Percentiles rank a stretch among this genome's conserved stretches.
These are phyloP conservation scores for Nicotiana paniculata DNA, from an alignment of 257 asterid species.

Conservation along the genomic window DNA sequence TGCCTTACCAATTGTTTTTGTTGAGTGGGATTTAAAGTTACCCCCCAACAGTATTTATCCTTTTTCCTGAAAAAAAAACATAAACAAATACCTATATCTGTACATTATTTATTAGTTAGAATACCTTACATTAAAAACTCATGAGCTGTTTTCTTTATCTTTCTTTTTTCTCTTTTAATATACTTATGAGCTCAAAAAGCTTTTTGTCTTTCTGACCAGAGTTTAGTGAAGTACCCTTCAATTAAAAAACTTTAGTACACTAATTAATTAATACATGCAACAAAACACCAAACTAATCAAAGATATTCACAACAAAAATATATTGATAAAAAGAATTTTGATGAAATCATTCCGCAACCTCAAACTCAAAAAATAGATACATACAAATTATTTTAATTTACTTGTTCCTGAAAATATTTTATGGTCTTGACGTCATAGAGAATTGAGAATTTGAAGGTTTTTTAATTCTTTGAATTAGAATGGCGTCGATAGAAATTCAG, in stretches of 20 bases:
- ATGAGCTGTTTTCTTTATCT: not conserved
- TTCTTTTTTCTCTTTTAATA: not conserved
- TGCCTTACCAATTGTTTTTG: slow-evolving; percentile 6
- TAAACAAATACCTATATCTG: not conserved
- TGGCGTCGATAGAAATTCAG: too few relatives aligned
- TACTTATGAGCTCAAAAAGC: not conserved
- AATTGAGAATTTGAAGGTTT: too few relatives aligned
- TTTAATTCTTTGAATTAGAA: too few relatives aligned
- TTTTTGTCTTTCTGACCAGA: not conserved
- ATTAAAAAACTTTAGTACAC: not conserved
- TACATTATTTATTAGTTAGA: not conserved
- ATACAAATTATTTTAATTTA: too few relatives aligned
- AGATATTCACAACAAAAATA: too few relatives aligned
- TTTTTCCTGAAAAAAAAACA: not conserved
- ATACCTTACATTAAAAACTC: not conserved
- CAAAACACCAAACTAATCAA: too few relatives aligned
- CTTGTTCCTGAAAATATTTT: too few relatives aligned
- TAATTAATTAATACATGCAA: not conserved
- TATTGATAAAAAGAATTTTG: too few relatives aligned
- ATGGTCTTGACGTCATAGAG: too few relatives aligned
- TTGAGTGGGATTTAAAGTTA: slow-evolving; percentile 12
- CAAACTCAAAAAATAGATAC: too few relatives aligned
- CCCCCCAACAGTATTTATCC: slow-evolving; percentile 12
- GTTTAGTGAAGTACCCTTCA: not conserved
- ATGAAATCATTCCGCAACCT: too few relatives aligned